Base-by-base conservation (phyloP, 306 rosid species). In the Rosa rugosa region DNA sequence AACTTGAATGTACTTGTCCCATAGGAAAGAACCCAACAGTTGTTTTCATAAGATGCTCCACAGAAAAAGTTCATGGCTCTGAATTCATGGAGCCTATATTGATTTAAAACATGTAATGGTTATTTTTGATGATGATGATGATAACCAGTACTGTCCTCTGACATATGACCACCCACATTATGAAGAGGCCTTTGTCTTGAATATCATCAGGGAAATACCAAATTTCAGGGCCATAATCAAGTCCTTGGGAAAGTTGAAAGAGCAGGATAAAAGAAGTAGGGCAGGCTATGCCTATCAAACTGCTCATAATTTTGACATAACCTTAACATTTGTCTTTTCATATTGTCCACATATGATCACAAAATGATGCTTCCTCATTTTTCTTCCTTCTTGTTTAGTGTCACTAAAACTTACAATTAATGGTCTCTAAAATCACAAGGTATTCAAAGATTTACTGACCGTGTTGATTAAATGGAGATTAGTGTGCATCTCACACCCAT, bases 321-420 rank as follows among this genome's bases (percentile, higher is more conserved):
- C 98, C 99, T 91, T 95, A 93, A 93, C 85, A 84, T 89, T 93
- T 95, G 97, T 95, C 98, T 84, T 91, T 91, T 93, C 93, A 85
- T 82, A 45, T 90, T 91, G 99, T 92, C 98, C 91, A 62, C 84
- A 85, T 89, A 76, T 84, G 80, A 86, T 84, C 80, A 75, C 77
- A 85, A 18, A 79, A 79, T 69, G 89, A 87, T 92, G 85, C 96
- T 81, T 80, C 86, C 31, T 31, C 69, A 13, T 5, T 34, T 23
- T 0, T 27, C 38, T 62, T 23, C 80, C 64, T 75, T 67, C 80
- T 50, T 75, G 74, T 41, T 75, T 0, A 62, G 53, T 36, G 49
- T 54, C 38, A 31, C 80, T 68, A 70, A 44, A 78, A 83, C 71
- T 79, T 41, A 42, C 46, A 62, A 1, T 57, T 8, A 6, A 0